phyloP scores from a whole-genome alignment of 345 rosid species.

The Moricandia moricandioides region DNA sequence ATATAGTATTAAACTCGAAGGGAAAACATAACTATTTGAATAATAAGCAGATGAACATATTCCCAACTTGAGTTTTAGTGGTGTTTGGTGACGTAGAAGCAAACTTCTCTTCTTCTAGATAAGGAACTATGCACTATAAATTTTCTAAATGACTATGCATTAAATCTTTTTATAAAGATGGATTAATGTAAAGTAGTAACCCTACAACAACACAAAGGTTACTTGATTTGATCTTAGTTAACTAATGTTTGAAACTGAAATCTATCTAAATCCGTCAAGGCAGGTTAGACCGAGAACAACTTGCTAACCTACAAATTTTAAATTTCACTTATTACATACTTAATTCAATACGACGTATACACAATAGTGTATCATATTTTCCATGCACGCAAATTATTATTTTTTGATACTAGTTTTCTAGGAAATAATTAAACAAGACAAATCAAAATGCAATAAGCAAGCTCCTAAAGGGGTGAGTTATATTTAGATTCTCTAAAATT shows the following conservation, averaged over 20 bases:
- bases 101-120: constrained; percentile 33
- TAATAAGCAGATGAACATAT: constrained; percentile 15
- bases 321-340: not conserved
- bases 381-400: not conserved
- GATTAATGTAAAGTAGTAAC: constrained; percentile 22
- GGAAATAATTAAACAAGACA: not conserved
- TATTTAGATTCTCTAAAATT: not conserved
- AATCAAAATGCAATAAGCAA: not conserved
- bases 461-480: not conserved
- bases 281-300: not conserved
- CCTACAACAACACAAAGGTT: constrained; percentile 15
- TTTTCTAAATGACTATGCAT: not conserved
- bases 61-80: constrained; percentile 24
- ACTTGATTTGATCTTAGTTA: constrained; percentile 4
- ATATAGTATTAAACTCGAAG: constrained; percentile 14
- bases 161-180: not conserved
- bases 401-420: not conserved
- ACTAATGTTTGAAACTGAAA: not conserved
- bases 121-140: constrained; percentile 16
- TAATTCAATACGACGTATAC: not conserved
- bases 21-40: not conserved
- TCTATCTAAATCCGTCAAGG: not conserved
- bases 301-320: not conserved
- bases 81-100: constrained; percentile 32
- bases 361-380: not conserved